phyloP scores from a whole-genome alignment of 1,284 basidiomycete species.

The Phaffia rhodozyma region DNA sequence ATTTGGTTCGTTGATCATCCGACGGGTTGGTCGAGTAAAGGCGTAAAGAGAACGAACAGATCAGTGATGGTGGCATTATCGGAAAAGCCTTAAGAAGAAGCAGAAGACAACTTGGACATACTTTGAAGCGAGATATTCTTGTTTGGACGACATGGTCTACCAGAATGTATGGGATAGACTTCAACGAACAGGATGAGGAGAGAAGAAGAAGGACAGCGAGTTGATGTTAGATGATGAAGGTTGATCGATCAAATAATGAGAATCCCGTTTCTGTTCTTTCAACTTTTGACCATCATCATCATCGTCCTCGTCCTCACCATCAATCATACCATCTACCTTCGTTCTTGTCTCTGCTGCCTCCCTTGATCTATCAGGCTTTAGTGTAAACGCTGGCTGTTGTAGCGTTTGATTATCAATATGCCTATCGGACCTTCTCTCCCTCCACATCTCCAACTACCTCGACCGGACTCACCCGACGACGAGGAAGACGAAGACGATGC shows the following conservation, averaged over 20 bases:
- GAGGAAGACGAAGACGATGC: constrained; percentile 16
- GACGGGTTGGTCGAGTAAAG: not conserved
- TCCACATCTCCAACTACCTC: constrained; percentile 10
- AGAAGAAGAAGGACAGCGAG: no score
- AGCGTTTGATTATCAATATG: not conserved
- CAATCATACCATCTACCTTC: no score
- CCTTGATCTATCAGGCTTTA: no score
- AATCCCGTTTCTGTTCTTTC: no score
- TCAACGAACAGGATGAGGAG: no score
- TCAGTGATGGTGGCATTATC: not conserved
- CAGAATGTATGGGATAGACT: no score
- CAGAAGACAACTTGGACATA: not conserved
- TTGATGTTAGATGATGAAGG: no score
- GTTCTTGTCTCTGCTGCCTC: no score
- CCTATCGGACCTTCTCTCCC: constrained; percentile 8
- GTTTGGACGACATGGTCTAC: constrained; percentile 9
- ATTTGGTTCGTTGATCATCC: not conserved
- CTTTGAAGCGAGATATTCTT: constrained; percentile 17
- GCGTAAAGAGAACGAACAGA: not conserved
- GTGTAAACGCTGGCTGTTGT: no score
- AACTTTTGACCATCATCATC: no score
- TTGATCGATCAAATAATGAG: no score
- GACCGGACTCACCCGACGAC: constrained; percentile 2
- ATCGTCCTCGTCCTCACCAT: no score
- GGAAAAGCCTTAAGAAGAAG: not conserved